phyloP scores from a whole-genome alignment of 306 rosid species.

The Potentilla sterilis region DNA sequence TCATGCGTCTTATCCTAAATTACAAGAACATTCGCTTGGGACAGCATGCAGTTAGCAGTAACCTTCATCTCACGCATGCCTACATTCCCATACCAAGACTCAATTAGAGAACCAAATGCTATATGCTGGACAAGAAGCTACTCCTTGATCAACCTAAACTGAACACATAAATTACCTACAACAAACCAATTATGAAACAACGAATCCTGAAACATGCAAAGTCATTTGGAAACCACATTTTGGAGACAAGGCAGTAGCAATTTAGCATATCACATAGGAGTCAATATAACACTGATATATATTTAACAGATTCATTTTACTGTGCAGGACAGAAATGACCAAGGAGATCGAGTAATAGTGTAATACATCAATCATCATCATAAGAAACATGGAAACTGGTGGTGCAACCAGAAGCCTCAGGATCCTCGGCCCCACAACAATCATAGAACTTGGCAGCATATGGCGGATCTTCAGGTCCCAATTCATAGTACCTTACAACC shows the following conservation, averaged over 20 bases:
- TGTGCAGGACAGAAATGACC: background rate
- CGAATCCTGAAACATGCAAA: background rate
- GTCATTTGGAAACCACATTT: background rate
- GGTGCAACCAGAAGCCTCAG: conserved; percentile 75
- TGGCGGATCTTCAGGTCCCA: conserved; percentile 75
- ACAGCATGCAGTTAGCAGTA: background rate
- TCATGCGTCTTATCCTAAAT: background rate
- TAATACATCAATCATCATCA: conserved; percentile 52
- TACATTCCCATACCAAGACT: background rate
- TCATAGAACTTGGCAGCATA: conserved; percentile 91
- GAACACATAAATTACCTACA: background rate
- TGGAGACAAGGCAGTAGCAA: background rate
- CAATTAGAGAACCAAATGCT: background rate
- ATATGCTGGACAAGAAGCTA: background rate
- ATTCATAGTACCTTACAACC: conserved; percentile 64
- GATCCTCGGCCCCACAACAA: conserved; percentile 94
- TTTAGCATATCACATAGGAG: conserved; percentile 1
- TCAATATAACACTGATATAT: background rate
- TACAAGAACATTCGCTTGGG: background rate
- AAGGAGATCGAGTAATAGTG: background rate
- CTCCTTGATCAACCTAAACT: background rate
- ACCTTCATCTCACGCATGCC: background rate
- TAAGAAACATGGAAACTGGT: conserved; percentile 72
- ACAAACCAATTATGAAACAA: background rate
- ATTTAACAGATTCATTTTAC: background rate